A percentile compares a stretch with the other conserved stretches of the same genome.
Evolutionary conservation across 2,329 filamentous ascomycete genomes (phyloP).

Genomic region (Aspergillus clavatus): DNA sequence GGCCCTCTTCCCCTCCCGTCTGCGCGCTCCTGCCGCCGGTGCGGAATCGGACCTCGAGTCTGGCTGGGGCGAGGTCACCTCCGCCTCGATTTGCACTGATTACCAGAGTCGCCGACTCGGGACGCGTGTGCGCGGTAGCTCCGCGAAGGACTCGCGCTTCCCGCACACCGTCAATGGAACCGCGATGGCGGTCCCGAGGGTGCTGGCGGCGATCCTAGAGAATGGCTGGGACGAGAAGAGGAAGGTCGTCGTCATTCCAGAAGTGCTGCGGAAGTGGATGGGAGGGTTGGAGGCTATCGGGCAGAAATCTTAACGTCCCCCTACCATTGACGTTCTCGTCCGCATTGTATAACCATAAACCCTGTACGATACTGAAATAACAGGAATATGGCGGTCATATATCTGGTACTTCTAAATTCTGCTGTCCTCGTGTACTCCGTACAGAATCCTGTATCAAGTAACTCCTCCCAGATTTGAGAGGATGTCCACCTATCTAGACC

Average conservation of each 20-base stretch:
- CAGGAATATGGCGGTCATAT: no score
- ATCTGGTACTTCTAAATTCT: no score
- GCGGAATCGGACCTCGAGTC: slow-evolving; percentile 40
- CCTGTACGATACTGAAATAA: neutral
- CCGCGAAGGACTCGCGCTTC: slow-evolving; percentile 54
- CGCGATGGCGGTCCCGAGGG: slow-evolving; percentile 81
- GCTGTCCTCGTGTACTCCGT: no score
- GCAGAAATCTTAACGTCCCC: slow-evolving; percentile 2
- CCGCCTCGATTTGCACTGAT: slow-evolving; percentile 85
- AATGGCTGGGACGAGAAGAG: slow-evolving; percentile 76
- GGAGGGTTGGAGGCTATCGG: slow-evolving; percentile 65
- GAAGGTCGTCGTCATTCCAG: slow-evolving; percentile 66
- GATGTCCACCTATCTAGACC: neutral
- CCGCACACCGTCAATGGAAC: slow-evolving; percentile 93
- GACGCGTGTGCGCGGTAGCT: slow-evolving; percentile 61
- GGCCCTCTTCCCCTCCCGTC: slow-evolving; percentile 81
- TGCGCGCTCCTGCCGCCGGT: slow-evolving; percentile 19
- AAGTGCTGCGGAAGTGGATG: slow-evolving; percentile 81
- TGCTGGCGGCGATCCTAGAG: slow-evolving; percentile 84
- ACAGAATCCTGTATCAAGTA: no score
- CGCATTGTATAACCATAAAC: neutral
- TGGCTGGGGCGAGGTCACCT: slow-evolving; percentile 92
- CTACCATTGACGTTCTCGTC: neutral
- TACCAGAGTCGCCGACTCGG: slow-evolving; percentile 83
- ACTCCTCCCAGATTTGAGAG: no score